Conservation (phyloP, 73 alveolate species). For the Uronychia setigera region DNA sequence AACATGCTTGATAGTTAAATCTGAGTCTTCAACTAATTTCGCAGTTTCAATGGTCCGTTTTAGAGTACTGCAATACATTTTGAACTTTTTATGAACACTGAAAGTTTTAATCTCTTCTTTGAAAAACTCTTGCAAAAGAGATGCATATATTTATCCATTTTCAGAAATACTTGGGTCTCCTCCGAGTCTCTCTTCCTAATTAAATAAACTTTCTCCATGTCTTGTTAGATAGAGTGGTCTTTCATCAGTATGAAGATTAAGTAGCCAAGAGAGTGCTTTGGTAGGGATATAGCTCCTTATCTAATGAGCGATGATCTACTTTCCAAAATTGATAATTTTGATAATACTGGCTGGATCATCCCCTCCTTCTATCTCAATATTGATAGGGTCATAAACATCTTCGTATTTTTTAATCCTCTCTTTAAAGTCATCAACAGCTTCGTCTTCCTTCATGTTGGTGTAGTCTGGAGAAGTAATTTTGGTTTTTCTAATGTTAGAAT, state of each 20-base stretch:
- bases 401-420: slow-evolving; percentile 28
- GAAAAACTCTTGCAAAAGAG: slow-evolving; percentile 32
- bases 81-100: slow-evolving; percentile 23
- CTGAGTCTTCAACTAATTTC: slow-evolving; percentile 12
- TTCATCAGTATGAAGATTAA: slow-evolving; percentile 43
- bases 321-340: slow-evolving; percentile 45
- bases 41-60: slow-evolving; percentile 56
- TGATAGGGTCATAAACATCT: slow-evolving; percentile 34
- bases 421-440: slow-evolving; percentile 33
- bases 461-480: slow-evolving; percentile 42
- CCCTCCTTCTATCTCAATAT: slow-evolving; percentile 2
- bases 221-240: slow-evolving; percentile 51
- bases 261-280: slow-evolving; percentile 22
- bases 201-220: slow-evolving; percentile 42
- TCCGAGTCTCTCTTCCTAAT: slow-evolving; percentile 47
- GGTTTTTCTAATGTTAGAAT: slow-evolving; percentile 39
- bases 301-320: slow-evolving; percentile 24
- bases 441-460: slow-evolving; percentile 27
- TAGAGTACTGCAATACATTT: slow-evolving; percentile 33
- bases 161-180: slow-evolving; percentile 61
- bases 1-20: background rate
- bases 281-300: slow-evolving; percentile 41
- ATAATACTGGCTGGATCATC: slow-evolving; percentile 33
- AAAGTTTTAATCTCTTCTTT: slow-evolving; percentile 15
- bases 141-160: slow-evolving; percentile 31